phyloP scores from a whole-genome alignment of 2,329 filamentous ascomycete species.

The Cladosporium sp. region DNA sequence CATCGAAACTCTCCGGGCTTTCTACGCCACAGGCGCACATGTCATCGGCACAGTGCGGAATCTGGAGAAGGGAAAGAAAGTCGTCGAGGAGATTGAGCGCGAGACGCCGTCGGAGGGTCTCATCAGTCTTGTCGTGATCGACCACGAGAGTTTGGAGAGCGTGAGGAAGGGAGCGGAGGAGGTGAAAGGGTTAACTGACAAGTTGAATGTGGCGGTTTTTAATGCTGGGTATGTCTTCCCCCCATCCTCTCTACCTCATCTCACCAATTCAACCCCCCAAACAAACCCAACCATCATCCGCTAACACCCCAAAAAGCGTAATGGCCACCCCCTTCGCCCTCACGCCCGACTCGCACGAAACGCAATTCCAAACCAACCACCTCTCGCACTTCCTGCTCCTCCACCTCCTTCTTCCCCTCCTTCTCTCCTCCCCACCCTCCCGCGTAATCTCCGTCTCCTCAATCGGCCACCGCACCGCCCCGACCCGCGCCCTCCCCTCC shows the following conservation, averaged over 20 bases:
- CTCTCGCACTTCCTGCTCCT: constrained; percentile 53
- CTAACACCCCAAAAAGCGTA: constrained; percentile 33
- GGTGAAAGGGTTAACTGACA: constrained; percentile 17
- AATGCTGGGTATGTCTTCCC: constrained; percentile 22
- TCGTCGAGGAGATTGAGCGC: constrained; percentile 26
- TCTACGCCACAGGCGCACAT: constrained; percentile 43
- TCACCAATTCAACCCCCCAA: neutral
- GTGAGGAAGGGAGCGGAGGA: constrained; percentile 33
- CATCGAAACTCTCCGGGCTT: constrained; percentile 41
- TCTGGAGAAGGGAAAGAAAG: constrained; percentile 35
- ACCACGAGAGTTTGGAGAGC: constrained; percentile 29
- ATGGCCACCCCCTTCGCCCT: constrained; percentile 36
- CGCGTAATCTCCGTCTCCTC: constrained; percentile 43
- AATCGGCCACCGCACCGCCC: constrained; percentile 35
- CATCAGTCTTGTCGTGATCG: constrained; percentile 24
- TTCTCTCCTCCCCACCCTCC: constrained; percentile 38
- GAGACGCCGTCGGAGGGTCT: constrained; percentile 16
- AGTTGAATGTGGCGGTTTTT: constrained; percentile 21
- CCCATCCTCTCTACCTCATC: too few species aligned
- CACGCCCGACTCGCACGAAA: constrained; percentile 48
- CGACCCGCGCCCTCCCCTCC: constrained; percentile 19
- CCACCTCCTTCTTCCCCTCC: constrained; percentile 42
- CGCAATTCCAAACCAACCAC: constrained; percentile 52
- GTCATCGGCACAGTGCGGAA: constrained; percentile 44
- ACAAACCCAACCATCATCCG: neutral